Percentiles rank a stretch among this genome's conserved stretches.
Evolutionary conservation across 2,329 filamentous ascomycete genomes (phyloP).

Genomic region (Monosporascus sp.): DNA sequence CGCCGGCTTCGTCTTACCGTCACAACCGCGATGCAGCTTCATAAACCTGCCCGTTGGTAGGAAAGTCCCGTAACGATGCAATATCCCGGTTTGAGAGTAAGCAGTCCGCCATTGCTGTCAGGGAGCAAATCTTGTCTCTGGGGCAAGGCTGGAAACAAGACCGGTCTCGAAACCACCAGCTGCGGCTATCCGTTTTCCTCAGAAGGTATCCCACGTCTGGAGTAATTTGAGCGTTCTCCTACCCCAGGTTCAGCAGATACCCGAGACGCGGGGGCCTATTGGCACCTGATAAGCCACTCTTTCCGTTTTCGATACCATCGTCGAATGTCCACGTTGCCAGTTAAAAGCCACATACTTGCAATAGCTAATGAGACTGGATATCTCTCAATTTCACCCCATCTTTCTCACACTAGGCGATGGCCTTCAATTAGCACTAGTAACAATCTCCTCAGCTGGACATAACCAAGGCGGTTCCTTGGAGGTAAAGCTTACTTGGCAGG

Average conservation of each 20-base stretch:
- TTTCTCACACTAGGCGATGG: no score
- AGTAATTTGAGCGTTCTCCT: not conserved
- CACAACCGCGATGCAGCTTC: not conserved
- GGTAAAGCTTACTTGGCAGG: no score
- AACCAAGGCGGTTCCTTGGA: no score
- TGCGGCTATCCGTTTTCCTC: not conserved
- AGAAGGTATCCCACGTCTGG: not conserved
- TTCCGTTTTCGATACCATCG: not conserved
- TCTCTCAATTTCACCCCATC: no score
- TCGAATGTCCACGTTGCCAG: not conserved
- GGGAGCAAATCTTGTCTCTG: not conserved
- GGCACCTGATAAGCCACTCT: not conserved
- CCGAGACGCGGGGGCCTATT: not conserved
- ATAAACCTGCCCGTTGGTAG: not conserved
- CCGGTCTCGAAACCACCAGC: not conserved
- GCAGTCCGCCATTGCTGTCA: not conserved
- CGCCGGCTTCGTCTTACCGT: not conserved
- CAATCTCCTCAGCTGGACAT: no score
- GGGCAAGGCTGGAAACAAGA: not conserved
- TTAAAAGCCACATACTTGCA: not conserved
- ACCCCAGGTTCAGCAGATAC: not conserved
- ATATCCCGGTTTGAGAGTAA: not conserved
- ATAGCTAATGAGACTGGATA: not conserved
- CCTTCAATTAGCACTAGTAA: no score
- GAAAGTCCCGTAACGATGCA: not conserved